Evolutionary conservation across 2,329 filamentous ascomycete species (phyloP).

Genomic region (Hymenoscyphus occultus): DNA sequence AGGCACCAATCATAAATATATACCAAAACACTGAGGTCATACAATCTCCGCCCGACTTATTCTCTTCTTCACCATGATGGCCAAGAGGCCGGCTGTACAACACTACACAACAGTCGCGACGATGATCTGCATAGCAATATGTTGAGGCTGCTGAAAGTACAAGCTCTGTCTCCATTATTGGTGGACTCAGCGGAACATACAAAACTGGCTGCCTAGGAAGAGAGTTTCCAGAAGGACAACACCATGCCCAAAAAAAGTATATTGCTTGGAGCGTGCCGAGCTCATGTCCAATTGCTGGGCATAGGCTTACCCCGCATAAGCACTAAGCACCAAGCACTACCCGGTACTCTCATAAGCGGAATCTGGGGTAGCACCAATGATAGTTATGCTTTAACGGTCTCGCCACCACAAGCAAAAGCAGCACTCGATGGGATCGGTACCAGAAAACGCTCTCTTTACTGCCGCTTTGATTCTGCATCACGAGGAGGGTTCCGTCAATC

Average conservation of each 20-base stretch:
- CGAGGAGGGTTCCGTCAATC: too few relatives aligned
- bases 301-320: not conserved
- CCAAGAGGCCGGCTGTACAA: not conserved
- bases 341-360: too few relatives aligned
- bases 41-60: not conserved
- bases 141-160: not conserved
- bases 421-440: too few relatives aligned
- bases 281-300: not conserved
- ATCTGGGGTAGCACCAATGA: too few relatives aligned
- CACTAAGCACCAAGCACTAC: too few relatives aligned
- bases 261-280: not conserved
- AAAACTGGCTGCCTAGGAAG: not conserved
- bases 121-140: not conserved
- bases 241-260: not conserved
- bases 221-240: not conserved
- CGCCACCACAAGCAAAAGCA: too few relatives aligned
- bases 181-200: not conserved
- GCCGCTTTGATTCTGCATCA: too few relatives aligned
- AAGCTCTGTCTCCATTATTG: not conserved
- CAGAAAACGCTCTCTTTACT: too few relatives aligned
- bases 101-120: not conserved
- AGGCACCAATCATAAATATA: not conserved
- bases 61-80: not conserved
- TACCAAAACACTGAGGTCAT: too few relatives aligned
- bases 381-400: too few relatives aligned